Percentiles rank a stretch among this genome's conserved stretches.
Conservation (phyloP, 768 basidiomycete genomes). For the Leccinum rimulosum region DNA sequence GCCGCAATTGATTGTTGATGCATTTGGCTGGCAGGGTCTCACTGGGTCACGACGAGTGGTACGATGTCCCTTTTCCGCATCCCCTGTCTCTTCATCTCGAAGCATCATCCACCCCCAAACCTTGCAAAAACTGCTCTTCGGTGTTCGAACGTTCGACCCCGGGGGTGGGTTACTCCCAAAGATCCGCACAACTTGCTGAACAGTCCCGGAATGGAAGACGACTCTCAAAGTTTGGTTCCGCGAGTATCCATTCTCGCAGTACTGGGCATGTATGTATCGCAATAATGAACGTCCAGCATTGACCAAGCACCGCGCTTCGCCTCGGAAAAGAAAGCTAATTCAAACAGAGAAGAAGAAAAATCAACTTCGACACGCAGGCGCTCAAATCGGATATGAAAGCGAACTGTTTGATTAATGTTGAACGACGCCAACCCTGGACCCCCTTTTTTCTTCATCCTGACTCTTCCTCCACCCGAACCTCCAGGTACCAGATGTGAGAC, state of each 20-base stretch:
- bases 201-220: slow-evolving; percentile 4
- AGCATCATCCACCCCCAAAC: not conserved
- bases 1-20: slow-evolving; percentile 2
- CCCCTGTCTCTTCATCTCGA: not conserved
- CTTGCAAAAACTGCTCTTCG: not conserved
- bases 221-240: not conserved
- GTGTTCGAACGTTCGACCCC: not conserved
- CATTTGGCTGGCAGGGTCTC: not conserved
- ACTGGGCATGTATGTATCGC: not conserved
- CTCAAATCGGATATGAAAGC: slow-evolving; percentile 6
- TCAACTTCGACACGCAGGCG: not conserved
- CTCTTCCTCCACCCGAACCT: not conserved
- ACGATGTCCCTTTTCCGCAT: slow-evolving; percentile 3
- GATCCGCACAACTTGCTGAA: slow-evolving; percentile 6
- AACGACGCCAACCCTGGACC: not conserved
- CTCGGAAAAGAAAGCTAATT: slow-evolving; percentile 19
- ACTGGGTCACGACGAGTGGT: not conserved
- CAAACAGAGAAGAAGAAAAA: not conserved
- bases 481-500: not conserved
- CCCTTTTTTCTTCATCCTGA: not conserved
- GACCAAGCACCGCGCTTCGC: slow-evolving; percentile 10
- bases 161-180: not conserved
- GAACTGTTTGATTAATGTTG: not conserved
- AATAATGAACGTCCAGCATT: slow-evolving; percentile 4
- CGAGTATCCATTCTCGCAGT: not conserved